A percentile compares a stretch with the other conserved stretches of the same genome.
These are phyloP conservation scores for Ogataea glucozyma DNA, from an alignment of 805 yeast genomes.

Conservation along the genomic window DNA sequence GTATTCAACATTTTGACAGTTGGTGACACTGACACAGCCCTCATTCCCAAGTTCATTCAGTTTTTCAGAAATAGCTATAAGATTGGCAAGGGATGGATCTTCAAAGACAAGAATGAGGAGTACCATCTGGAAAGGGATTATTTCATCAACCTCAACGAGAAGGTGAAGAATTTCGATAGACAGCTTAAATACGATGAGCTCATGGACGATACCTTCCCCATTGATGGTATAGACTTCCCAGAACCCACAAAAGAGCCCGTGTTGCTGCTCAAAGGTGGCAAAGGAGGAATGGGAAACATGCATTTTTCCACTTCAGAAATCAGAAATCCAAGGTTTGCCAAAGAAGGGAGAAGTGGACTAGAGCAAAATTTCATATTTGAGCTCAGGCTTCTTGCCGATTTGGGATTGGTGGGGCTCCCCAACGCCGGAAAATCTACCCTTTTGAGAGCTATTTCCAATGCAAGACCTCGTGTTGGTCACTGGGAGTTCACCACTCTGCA, in stretches of 20 bases:
- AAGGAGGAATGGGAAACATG: conserved; percentile 96
- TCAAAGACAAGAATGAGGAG: conserved; percentile 73
- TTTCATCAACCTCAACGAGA: conserved; percentile 62
- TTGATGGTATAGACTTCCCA: conserved; percentile 75
- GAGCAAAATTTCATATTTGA: conserved; percentile 74
- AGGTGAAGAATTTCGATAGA: conserved; percentile 65
- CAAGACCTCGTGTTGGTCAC: conserved; percentile 89
- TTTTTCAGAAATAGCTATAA: conserved; percentile 59
- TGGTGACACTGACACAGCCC: conserved; percentile 21
- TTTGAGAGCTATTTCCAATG: conserved; percentile 81
- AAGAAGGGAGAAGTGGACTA: conserved; percentile 71
- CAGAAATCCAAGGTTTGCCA: conserved; percentile 88
- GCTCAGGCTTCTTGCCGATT: conserved; percentile 83
- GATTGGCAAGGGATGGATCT: conserved; percentile 87
- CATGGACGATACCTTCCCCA: conserved; percentile 68
- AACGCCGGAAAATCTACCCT: conserved; percentile 96
- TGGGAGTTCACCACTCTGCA: conserved; percentile 96
- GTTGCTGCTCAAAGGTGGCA: conserved; percentile 77
- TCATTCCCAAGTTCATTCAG: conserved; percentile 50
- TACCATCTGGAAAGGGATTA: conserved; percentile 66
- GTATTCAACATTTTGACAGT: conserved; percentile 32
- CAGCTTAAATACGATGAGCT: conserved; percentile 59
- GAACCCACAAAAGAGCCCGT: conserved; percentile 65
- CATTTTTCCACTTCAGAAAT: conserved; percentile 83
- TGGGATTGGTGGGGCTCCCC: conserved; percentile 93